phyloP scores from a whole-genome alignment of 805 yeast species.

The Komagataella pastoris region DNA sequence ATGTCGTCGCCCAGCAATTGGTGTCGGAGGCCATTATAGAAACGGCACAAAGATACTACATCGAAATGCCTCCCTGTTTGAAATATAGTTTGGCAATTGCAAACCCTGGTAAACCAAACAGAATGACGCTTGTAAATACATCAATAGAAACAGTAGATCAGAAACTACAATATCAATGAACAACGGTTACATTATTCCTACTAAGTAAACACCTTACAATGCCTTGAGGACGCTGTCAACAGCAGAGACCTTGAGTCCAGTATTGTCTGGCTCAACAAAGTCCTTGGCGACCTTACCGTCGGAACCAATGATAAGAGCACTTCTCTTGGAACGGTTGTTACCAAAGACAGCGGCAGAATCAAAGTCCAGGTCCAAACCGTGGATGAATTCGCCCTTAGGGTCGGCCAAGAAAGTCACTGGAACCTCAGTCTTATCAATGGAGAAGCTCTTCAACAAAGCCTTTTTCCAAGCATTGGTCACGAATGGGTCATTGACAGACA shows the following conservation, averaged over 20 bases:
- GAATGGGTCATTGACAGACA: slow-evolving; percentile 80
- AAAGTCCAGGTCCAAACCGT: slow-evolving; percentile 49
- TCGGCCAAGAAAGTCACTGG: slow-evolving; percentile 48
- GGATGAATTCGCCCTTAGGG: slow-evolving; percentile 61
- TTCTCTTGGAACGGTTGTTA: slow-evolving; percentile 59
- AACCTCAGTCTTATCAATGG: neutral
- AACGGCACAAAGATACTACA: no score
- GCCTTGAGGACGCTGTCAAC: slow-evolving; percentile 27
- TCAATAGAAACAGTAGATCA: neutral
- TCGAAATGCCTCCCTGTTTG: no score
- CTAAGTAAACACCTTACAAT: neutral
- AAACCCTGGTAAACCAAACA: no score
- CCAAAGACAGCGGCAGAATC: slow-evolving; percentile 75
- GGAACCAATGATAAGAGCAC: slow-evolving; percentile 52
- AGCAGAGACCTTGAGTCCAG: slow-evolving; percentile 44
- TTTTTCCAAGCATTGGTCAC: slow-evolving; percentile 76
- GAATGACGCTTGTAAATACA: no score
- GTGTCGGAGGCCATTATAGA: no score
- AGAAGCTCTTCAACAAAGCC: slow-evolving; percentile 15
- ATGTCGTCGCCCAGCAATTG: no score
- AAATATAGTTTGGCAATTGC: no score
- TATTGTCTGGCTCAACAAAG: slow-evolving; percentile 73
- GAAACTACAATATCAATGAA: neutral
- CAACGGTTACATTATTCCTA: neutral
- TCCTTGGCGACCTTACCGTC: slow-evolving; percentile 57